These are phyloP conservation scores for Cyclostephanos invisitatus DNA, from an alignment of 108 stramenopile species.

Conservation along the genomic window DNA sequence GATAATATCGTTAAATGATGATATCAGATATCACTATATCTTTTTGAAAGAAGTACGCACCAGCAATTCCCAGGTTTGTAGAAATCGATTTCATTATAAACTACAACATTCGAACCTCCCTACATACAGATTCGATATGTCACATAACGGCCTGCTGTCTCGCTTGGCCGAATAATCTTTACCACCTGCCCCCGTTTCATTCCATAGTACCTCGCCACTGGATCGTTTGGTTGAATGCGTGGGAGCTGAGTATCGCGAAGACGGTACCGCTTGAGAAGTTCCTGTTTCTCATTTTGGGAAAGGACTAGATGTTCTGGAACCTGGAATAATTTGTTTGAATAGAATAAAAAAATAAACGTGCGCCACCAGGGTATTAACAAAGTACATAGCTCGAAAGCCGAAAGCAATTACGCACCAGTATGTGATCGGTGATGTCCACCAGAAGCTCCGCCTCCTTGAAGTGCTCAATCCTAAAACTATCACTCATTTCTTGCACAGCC, in stretches of 20 bases:
- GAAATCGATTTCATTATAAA: neutral
- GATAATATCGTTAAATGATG: neutral
- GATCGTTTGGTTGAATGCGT: conserved; percentile 97
- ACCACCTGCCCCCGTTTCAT: conserved; percentile 97
- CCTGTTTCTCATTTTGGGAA: conserved; percentile 89
- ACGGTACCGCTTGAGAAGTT: conserved; percentile 95
- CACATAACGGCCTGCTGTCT: conserved; percentile 99
- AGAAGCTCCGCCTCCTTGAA: conserved; percentile 98
- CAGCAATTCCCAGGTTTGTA: neutral
- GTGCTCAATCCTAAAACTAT: conserved; percentile 90
- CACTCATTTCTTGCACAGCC: conserved; percentile 90
- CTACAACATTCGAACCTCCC: neutral
- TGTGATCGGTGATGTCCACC: conserved; percentile 99
- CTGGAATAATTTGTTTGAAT: conserved; percentile 23
- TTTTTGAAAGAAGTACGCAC: too few relatives aligned
- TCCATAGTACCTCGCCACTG: conserved; percentile 98
- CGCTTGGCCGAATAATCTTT: conserved; percentile 98
- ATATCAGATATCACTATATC: neutral
- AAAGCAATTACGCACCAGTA: conserved; percentile 58
- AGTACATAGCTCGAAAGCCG: conserved; percentile 11
- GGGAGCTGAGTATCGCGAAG: conserved; percentile 98
- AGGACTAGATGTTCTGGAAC: conserved; percentile 93
- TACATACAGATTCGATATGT: conserved; percentile 99
- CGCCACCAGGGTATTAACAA: neutral
- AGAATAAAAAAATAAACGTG: neutral